phyloP scores from a whole-genome alignment of 257 asterid species.

The Jacaranda copaia region DNA sequence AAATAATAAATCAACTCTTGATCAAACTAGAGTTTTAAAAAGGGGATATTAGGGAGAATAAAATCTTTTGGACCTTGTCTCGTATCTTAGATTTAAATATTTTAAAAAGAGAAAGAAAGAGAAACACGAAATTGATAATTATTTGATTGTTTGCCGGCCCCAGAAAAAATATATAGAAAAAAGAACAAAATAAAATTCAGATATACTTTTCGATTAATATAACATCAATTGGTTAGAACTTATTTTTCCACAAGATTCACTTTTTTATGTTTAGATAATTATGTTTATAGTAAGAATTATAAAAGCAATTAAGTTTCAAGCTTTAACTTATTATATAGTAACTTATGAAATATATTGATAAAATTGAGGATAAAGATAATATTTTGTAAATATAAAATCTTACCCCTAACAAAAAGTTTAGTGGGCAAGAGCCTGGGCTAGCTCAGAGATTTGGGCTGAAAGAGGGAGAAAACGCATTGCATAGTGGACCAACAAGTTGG shows the following conservation, averaged over 20 bases:
- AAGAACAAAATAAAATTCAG: too few species aligned
- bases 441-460: not conserved
- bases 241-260: too few species aligned
- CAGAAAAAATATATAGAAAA: not conserved
- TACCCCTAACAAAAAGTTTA: too few species aligned
- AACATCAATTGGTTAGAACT: not conserved
- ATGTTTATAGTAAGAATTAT: not conserved
- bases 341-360: too few species aligned
- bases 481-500: not conserved
- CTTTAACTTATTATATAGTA: too few species aligned
- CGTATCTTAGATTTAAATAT: conserved; percentile 33
- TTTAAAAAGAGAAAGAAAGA: conserved; percentile 22
- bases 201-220: not conserved
- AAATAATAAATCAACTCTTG: not conserved
- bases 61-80: conserved; percentile 41
- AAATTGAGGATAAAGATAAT: too few species aligned
- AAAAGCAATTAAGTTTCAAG: too few species aligned
- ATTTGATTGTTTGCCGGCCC: conserved; percentile 24
- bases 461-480: not conserved
- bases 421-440: not conserved
- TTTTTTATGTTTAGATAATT: too few species aligned
- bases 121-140: conserved; percentile 14
- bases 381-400: too few species aligned
- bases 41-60: conserved; percentile 31
- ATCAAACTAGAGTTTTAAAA: conserved; percentile 20